Conservation (phyloP, 75 land plant genomes). For the Picea glauca region DNA sequence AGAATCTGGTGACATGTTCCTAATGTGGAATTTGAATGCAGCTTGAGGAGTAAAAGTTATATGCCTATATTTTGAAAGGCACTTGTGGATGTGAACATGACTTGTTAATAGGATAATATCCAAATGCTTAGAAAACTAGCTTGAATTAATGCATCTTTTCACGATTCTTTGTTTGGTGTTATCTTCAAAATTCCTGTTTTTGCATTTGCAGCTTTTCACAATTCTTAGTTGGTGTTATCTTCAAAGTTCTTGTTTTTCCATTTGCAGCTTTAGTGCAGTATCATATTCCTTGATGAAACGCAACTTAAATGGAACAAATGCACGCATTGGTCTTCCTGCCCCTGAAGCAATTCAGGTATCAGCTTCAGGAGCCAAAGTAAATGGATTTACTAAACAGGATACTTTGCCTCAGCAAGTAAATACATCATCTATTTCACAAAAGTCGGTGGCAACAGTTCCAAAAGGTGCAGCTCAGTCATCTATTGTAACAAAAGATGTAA, state of each 20-base stretch:
- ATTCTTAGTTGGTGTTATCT: no score
- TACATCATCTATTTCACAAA: slow-evolving; percentile 14
- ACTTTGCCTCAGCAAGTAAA: no score
- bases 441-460: slow-evolving; percentile 13
- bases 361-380: slow-evolving; percentile 7
- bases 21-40: neutral
- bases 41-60: neutral
- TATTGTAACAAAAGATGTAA: slow-evolving; percentile 15
- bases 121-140: neutral
- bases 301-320: slow-evolving; percentile 25
- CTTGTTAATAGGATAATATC: neutral
- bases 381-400: neutral
- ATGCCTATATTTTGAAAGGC: neutral
- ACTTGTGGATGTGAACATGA: neutral
- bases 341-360: slow-evolving; percentile 4
- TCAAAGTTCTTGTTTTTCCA: neutral
- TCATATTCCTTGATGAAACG: slow-evolving; percentile 53
- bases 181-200: no score
- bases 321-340: slow-evolving; percentile 11
- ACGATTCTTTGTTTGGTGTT: no score
- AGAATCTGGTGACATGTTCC: neutral
- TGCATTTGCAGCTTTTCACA: no score
- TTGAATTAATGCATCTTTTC: neutral
- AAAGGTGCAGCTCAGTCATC: slow-evolving; percentile 18
- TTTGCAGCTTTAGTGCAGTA: slow-evolving; percentile 55